These are phyloP conservation scores for Rhizopogon sp. DNA, from an alignment of 768 basidiomycete species.

Conservation along the genomic window DNA sequence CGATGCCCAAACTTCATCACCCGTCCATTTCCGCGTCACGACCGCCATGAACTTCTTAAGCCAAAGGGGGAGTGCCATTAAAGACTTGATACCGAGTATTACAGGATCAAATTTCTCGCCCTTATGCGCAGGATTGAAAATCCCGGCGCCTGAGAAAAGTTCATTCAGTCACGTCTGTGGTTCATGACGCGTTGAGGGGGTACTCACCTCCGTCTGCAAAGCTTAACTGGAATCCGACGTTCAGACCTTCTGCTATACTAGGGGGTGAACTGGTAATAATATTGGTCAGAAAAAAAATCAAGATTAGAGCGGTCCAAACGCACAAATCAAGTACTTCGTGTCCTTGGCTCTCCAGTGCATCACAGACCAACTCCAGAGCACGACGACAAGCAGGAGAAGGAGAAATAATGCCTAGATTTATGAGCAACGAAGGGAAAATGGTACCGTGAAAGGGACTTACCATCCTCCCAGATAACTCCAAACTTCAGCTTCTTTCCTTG, in stretches of 20 bases:
- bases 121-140: constrained; percentile 30
- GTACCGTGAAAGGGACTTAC: constrained; percentile 16
- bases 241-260: constrained; percentile 43
- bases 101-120: constrained; percentile 30
- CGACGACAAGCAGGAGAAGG: constrained; percentile 37
- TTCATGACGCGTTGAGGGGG: background rate
- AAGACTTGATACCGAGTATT: constrained; percentile 16
- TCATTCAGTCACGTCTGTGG: background rate
- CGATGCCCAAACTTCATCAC: constrained; percentile 23
- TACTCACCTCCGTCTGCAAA: constrained; percentile 52
- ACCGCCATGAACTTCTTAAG: constrained; percentile 41
- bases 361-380: constrained; percentile 29
- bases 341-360: constrained; percentile 30
- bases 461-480: constrained; percentile 38
- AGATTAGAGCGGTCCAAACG: constrained; percentile 1
- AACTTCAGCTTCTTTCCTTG: constrained; percentile 30
- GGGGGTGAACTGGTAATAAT: constrained; percentile 34
- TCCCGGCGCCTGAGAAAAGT: constrained; percentile 36
- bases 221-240: constrained; percentile 47
- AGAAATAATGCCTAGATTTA: constrained; percentile 26
- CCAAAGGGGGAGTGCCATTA: constrained; percentile 24
- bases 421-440: background rate
- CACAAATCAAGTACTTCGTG: constrained; percentile 38
- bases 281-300: background rate
- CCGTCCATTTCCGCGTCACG: constrained; percentile 26